These are phyloP conservation scores for Cocos nucifera DNA, from an alignment of 176 grass and related monocot genomes.

Conservation along the genomic window DNA sequence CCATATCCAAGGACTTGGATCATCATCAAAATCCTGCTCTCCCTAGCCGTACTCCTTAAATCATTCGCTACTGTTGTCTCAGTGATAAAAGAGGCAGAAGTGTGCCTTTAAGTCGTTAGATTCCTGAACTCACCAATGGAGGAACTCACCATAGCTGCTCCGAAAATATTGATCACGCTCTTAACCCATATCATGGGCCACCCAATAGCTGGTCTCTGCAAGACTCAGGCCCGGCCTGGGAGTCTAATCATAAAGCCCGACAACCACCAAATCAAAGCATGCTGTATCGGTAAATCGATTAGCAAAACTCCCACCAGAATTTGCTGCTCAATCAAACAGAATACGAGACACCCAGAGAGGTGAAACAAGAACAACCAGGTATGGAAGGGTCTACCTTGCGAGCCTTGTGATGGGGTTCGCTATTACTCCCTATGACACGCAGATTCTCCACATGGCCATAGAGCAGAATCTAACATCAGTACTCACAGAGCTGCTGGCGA, in stretches of 20 bases:
- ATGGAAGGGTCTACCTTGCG: conserved; percentile 53
- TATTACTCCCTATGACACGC: conserved; percentile 35
- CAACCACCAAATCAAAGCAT: conserved; percentile 43
- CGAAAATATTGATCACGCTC: conserved; percentile 44
- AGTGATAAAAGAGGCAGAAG: conserved; percentile 40
- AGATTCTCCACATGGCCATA: conserved; percentile 44
- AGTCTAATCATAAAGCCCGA: conserved; percentile 50
- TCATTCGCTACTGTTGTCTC: neutral
- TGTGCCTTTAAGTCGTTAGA: conserved; percentile 39
- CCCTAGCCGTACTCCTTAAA: conserved; percentile 27
- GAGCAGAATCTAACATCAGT: conserved; percentile 47
- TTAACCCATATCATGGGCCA: neutral
- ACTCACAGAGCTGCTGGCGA: conserved; percentile 47
- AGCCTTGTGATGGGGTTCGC: conserved; percentile 60
- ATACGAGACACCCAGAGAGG: conserved; percentile 66
- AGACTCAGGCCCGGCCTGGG: conserved; percentile 34
- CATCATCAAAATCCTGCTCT: conserved; percentile 42
- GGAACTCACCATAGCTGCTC: conserved; percentile 28
- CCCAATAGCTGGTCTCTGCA: conserved; percentile 39
- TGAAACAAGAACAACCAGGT: conserved; percentile 33
- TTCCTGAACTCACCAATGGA: conserved; percentile 39
- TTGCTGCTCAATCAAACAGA: conserved; percentile 52
- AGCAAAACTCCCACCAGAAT: conserved; percentile 52
- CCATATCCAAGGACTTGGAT: too few relatives aligned
- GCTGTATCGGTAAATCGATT: conserved; percentile 45